Conservation (phyloP, 2,329 filamentous ascomycete genomes). For the Ceratocystis diversiconidia region DNA sequence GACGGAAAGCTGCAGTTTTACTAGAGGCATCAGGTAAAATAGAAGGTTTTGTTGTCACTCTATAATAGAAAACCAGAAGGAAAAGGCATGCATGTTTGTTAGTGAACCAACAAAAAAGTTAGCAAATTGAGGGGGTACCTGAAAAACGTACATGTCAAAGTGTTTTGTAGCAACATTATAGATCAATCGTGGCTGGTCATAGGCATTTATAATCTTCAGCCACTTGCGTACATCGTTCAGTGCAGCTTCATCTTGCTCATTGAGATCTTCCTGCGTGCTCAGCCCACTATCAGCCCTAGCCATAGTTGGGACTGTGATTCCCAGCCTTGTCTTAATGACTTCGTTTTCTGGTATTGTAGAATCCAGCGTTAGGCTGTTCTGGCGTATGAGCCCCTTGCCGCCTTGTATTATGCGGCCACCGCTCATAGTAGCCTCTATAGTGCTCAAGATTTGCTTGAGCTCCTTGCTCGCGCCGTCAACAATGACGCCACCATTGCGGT, state of each 20-base stretch:
- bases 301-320: constrained; percentile 22
- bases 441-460: constrained; percentile 69
- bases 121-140: neutral
- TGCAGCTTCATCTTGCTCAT: constrained; percentile 42
- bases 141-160: constrained; percentile 53
- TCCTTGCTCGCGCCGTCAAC: constrained; percentile 67
- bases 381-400: constrained; percentile 41
- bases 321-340: constrained; percentile 40
- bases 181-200: constrained; percentile 64
- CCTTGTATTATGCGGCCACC: constrained; percentile 55
- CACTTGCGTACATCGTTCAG: constrained; percentile 61
- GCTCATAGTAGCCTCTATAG: constrained; percentile 73
- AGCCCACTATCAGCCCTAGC: constrained; percentile 45
- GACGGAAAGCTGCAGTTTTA: constrained; percentile 75
- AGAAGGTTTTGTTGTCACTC: constrained; percentile 49
- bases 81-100: constrained; percentile 15
- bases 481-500: constrained; percentile 73
- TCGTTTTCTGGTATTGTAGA: constrained; percentile 33
- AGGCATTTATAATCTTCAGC: constrained; percentile 72
- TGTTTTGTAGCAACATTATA: constrained; percentile 77
- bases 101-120: neutral
- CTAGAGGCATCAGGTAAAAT: constrained; percentile 63
- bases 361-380: constrained; percentile 52
- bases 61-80: constrained; percentile 22
- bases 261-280: constrained; percentile 41